Evolutionary conservation across 2,329 filamentous ascomycete species (phyloP).

Genomic region (Ophiostoma pallidulum): DNA sequence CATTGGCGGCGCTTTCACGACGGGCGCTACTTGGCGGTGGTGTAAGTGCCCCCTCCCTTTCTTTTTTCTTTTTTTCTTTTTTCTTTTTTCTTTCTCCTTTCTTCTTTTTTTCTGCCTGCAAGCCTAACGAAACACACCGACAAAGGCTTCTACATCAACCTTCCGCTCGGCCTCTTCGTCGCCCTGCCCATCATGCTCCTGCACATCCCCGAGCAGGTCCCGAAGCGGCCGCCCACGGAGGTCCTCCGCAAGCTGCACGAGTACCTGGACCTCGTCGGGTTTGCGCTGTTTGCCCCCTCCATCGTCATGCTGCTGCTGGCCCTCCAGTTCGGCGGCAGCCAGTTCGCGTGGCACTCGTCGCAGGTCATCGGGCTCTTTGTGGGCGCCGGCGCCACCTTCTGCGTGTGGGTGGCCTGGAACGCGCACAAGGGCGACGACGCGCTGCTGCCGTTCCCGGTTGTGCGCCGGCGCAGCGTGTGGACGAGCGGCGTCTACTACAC

Average conservation of each 20-base stretch:
- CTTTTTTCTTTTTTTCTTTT: no score
- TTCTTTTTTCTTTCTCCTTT: no score
- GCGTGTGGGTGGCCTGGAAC: conserved; percentile 37
- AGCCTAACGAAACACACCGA: no score
- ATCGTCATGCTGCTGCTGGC: conserved; percentile 35
- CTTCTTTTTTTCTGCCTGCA: no score
- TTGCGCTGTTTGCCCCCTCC: conserved; percentile 33
- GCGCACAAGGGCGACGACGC: conserved; percentile 21
- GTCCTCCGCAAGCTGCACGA: conserved; percentile 20
- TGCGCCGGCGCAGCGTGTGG: conserved; percentile 19
- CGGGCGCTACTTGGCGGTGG: conserved; percentile 35
- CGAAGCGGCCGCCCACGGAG: conserved; percentile 22
- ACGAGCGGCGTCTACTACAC: conserved; percentile 17
- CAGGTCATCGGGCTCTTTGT: conserved; percentile 34
- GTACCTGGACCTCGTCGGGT: conserved; percentile 34
- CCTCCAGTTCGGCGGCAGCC: conserved; percentile 33
- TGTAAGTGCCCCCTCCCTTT: conserved; percentile 22
- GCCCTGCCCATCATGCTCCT: conserved; percentile 25
- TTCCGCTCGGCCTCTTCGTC: conserved; percentile 32
- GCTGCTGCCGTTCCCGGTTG: conserved; percentile 21
- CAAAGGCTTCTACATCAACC: conserved; percentile 37
- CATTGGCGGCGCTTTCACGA: conserved; percentile 33
- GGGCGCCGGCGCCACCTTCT: conserved; percentile 27
- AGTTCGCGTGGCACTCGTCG: conserved; percentile 30
- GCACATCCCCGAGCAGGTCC: conserved; percentile 28